Conservation (phyloP, 2,329 filamentous ascomycete species). For the Colletotrichum noveboracense region DNA sequence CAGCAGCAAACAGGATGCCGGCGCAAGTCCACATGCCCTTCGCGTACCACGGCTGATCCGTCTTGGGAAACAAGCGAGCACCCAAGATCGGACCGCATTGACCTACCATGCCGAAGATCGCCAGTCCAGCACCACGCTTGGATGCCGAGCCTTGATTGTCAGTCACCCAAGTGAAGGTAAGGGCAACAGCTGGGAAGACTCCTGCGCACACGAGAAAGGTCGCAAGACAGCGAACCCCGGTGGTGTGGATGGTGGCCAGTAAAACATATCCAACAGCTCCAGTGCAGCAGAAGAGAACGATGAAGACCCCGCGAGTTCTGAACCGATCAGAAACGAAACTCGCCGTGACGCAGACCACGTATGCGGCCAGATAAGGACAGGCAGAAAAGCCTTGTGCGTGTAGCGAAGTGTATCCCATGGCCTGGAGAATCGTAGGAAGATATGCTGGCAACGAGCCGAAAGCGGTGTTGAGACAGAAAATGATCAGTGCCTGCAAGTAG, state of each 20-base stretch:
- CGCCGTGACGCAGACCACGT: constrained; percentile 64
- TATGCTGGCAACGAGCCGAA: constrained; percentile 60
- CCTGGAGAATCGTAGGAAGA: constrained; percentile 64
- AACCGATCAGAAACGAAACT: constrained; percentile 70
- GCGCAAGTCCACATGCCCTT: constrained; percentile 45
- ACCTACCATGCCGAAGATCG: constrained; percentile 63
- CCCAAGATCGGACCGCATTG: constrained; percentile 69
- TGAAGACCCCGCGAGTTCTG: constrained; percentile 67
- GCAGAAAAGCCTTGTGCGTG: constrained; percentile 75
- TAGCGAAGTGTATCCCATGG: constrained; percentile 72
- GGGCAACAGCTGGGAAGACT: constrained; percentile 69
- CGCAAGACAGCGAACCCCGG: constrained; percentile 49
- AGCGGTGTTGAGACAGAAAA: constrained; percentile 44
- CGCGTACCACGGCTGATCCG: constrained; percentile 39
- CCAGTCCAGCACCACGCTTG: constrained; percentile 66
- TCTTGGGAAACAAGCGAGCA: constrained; percentile 64
- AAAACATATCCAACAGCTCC: constrained; percentile 69
- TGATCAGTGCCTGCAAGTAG: constrained; percentile 50
- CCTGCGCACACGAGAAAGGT: constrained; percentile 51
- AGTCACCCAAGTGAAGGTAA: constrained; percentile 73
- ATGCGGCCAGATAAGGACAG: constrained; percentile 73
- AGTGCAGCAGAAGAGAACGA: constrained; percentile 59
- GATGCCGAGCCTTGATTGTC: constrained; percentile 75
- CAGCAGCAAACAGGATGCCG: constrained; percentile 39
- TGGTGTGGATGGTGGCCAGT: constrained; percentile 58